Conservation (phyloP, 106 monocot species). For the Dioscorea alata region DNA sequence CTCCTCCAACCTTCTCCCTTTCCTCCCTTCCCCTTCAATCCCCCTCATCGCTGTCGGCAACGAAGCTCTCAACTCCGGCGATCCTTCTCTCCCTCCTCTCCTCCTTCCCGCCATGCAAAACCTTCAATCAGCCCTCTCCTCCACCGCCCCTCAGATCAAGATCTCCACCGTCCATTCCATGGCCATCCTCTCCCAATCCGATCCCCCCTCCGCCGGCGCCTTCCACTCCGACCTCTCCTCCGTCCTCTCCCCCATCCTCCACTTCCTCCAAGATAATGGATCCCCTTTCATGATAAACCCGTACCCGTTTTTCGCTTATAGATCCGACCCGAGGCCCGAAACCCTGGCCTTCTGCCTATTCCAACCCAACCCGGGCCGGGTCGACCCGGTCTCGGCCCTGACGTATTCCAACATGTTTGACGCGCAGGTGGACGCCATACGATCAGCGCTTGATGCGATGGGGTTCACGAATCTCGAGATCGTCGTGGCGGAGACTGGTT, state of each 20-base stretch:
- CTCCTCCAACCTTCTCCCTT: constrained; percentile 11
- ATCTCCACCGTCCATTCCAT: constrained; percentile 58
- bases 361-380: constrained; percentile 41
- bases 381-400: constrained; percentile 33
- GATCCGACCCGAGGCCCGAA: constrained; percentile 41
- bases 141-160: constrained; percentile 8
- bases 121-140: constrained; percentile 10
- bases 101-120: constrained; percentile 24
- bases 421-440: constrained; percentile 71
- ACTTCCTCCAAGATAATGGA: constrained; percentile 24
- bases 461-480: constrained; percentile 66
- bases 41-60: constrained; percentile 13
- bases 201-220: constrained; percentile 50
- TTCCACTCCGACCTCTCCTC: constrained; percentile 32
- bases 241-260: constrained; percentile 19
- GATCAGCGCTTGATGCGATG: constrained; percentile 45
- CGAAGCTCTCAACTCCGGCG: constrained; percentile 21
- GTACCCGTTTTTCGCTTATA: constrained; percentile 63
- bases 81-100: neutral
- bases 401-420: constrained; percentile 72
- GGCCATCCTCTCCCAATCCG: constrained; percentile 50
- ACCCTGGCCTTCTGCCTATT: constrained; percentile 61
- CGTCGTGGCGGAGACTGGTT: constrained; percentile 87
- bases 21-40: constrained; percentile 12
- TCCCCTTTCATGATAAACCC: constrained; percentile 60